Evolutionary conservation across 805 yeast genomes (phyloP).

Genomic region (Pichia pseudocactophila): DNA sequence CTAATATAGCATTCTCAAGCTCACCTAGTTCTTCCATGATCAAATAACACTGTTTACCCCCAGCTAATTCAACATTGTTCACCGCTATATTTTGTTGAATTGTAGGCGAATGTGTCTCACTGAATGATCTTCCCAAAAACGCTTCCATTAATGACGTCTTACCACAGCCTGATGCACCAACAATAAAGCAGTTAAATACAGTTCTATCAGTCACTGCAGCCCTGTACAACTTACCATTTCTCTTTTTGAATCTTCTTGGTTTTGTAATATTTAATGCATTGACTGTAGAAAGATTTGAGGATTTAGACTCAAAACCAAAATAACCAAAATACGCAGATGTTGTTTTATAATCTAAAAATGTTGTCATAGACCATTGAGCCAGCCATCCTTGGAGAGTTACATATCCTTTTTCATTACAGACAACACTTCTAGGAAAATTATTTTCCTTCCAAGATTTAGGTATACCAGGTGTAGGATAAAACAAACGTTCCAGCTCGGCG

Average conservation of each 20-base stretch:
- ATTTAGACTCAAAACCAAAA: slow-evolving; percentile 65
- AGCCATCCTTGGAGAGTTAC: slow-evolving; percentile 97
- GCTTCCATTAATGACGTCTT: slow-evolving; percentile 78
- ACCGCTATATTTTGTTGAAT: slow-evolving; percentile 75
- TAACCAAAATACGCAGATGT: slow-evolving; percentile 85
- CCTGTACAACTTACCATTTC: slow-evolving; percentile 58
- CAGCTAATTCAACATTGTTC: slow-evolving; percentile 85
- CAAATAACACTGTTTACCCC: slow-evolving; percentile 92
- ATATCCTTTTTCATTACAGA: slow-evolving; percentile 80
- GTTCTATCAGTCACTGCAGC: slow-evolving; percentile 71
- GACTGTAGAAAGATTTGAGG: slow-evolving; percentile 16
- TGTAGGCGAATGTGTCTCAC: slow-evolving; percentile 71
- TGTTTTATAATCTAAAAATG: slow-evolving; percentile 72
- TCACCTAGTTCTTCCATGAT: slow-evolving; percentile 88
- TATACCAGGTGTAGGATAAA: slow-evolving; percentile 87
- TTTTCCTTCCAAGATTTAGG: slow-evolving; percentile 82
- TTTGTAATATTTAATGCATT: slow-evolving; percentile 71
- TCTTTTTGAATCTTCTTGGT: slow-evolving; percentile 59
- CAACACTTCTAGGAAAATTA: slow-evolving; percentile 80
- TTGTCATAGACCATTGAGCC: slow-evolving; percentile 98
- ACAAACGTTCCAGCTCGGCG: slow-evolving; percentile 56
- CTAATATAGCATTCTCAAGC: slow-evolving; percentile 71
- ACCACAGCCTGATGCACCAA: slow-evolving; percentile 84
- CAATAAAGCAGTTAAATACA: slow-evolving; percentile 80
- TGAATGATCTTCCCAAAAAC: slow-evolving; percentile 65